phyloP scores from a whole-genome alignment of 495 filamentous ascomycete species.

The Penicillium robsamsonii region DNA sequence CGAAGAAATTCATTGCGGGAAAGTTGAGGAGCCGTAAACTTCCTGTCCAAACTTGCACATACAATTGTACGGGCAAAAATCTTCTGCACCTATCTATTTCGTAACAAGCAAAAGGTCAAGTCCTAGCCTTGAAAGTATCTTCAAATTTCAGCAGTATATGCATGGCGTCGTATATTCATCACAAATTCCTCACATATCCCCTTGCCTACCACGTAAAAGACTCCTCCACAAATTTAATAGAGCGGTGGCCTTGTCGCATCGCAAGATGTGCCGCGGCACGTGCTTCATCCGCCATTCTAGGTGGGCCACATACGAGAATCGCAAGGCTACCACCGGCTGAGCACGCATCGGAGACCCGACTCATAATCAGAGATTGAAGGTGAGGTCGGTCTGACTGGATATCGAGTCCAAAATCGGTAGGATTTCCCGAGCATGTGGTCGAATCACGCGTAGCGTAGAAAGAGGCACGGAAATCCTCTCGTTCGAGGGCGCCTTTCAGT shows the following conservation, averaged over 20 bases:
- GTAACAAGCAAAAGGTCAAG: background rate
- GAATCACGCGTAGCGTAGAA: slow-evolving; percentile 33
- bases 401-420: slow-evolving; percentile 13
- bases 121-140: background rate
- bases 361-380: slow-evolving; percentile 32
- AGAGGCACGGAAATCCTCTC: slow-evolving; percentile 36
- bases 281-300: slow-evolving; percentile 48
- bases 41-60: background rate
- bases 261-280: slow-evolving; percentile 40
- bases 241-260: slow-evolving; percentile 32
- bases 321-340: slow-evolving; percentile 27
- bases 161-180: background rate
- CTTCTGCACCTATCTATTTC: background rate
- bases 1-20: background rate
- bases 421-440: background rate
- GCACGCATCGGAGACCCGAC: slow-evolving; percentile 29
- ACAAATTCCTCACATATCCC: background rate
- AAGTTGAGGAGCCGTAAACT: background rate
- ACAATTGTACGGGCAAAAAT: background rate
- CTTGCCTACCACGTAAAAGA: slow-evolving; percentile 39
- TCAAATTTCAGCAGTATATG: background rate
- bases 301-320: slow-evolving; percentile 52
- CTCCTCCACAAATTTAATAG: slow-evolving; percentile 45
- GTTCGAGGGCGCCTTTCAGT: slow-evolving; percentile 24
- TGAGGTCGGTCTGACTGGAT: slow-evolving; percentile 34